Evolutionary conservation across 2,329 filamentous ascomycete genomes (phyloP), one percentile per base, ranked within the genome.

Genomic region (Clarireedia sp.): DNA sequence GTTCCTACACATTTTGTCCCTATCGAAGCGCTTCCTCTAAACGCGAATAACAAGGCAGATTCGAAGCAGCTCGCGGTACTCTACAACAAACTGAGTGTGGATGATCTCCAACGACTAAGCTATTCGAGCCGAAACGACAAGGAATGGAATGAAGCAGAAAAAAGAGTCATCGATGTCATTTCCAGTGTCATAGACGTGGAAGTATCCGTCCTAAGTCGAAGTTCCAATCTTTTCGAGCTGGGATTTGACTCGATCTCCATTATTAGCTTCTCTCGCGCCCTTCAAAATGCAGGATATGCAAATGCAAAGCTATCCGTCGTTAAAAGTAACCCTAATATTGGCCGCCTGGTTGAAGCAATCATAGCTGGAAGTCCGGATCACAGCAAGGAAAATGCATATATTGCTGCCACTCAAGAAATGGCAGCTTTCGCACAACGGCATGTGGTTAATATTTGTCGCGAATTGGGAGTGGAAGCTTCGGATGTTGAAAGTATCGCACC

Each of bases 41-140:
- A 89, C 1, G 75, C 87, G 6, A 96, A 96, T 69, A 96, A 96
- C 70, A 96, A 96, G 67, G 86, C 87, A 0, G 90, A 96, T 64
- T 76, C 78, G 6, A 92, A 87, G 64, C 75, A 77, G 37, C 71
- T 96, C 2, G 85, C 80, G 56, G 70, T 72, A 0, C 70, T 95
- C 1, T 96, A 92, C 64, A 71, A 78, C 9, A 71, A 73, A 0
- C 67, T 92, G 3, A 76, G 79, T 37, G 46, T 66, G 0, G 80
- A 82, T 36, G 74, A 84, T 8, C 72, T 95, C 19, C 82, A 89
- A 59, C 71, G 71, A 1, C 70, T 88, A 3, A 75, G 76, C 1
- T 70, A 29, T 59, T 70, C 54, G 60, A 64, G 19, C 58, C 62
- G 33, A 58, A 60, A 55, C 70, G 56, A 54, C 58, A 61, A 54